These are phyloP conservation scores for Laetiporus sulphureus DNA, from an alignment of 1,284 basidiomycete genomes.

Conservation along the genomic window DNA sequence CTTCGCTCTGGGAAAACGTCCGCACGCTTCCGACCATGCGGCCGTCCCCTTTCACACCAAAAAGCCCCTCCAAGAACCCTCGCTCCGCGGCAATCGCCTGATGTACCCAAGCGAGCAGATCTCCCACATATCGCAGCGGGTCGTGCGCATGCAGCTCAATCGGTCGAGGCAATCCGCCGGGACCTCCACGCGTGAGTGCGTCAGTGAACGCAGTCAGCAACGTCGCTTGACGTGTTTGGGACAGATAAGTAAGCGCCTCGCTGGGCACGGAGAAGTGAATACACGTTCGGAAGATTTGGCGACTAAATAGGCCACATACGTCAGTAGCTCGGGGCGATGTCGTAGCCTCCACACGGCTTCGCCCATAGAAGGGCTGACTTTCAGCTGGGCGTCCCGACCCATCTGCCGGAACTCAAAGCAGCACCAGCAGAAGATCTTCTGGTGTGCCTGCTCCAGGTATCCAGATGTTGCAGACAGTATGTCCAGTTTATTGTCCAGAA, in stretches of 20 bases:
- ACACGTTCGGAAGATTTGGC: too few relatives aligned
- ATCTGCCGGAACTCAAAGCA: constrained; percentile 83
- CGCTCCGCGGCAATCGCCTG: constrained; percentile 92
- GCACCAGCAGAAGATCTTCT: constrained; percentile 85
- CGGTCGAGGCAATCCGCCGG: constrained; percentile 82
- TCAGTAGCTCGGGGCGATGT: constrained; percentile 71
- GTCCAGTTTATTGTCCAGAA: constrained; percentile 55
- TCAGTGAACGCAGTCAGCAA: constrained; percentile 79
- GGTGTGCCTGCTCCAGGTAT: constrained; percentile 84
- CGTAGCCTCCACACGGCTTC: constrained; percentile 74
- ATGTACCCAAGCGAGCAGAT: constrained; percentile 99
- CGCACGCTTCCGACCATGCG: constrained; percentile 77
- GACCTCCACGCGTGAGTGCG: constrained; percentile 87
- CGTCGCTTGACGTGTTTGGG: constrained; percentile 76
- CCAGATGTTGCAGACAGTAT: constrained; percentile 81
- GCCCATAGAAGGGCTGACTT: constrained; percentile 66
- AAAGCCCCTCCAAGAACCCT: constrained; percentile 85
- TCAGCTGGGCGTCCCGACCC: constrained; percentile 71
- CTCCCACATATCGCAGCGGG: constrained; percentile 91
- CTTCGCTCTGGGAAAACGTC: constrained; percentile 50
- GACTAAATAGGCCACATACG: constrained; percentile 43
- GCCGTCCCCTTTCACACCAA: constrained; percentile 57
- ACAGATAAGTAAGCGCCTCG: constrained; percentile 73
- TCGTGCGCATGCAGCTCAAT: constrained; percentile 98
- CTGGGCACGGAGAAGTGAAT: too few relatives aligned